Evolutionary conservation across 495 filamentous ascomycete genomes (phyloP), one percentile per base, ranked within the genome.

Genomic region (Penicillium maclennaniae): DNA sequence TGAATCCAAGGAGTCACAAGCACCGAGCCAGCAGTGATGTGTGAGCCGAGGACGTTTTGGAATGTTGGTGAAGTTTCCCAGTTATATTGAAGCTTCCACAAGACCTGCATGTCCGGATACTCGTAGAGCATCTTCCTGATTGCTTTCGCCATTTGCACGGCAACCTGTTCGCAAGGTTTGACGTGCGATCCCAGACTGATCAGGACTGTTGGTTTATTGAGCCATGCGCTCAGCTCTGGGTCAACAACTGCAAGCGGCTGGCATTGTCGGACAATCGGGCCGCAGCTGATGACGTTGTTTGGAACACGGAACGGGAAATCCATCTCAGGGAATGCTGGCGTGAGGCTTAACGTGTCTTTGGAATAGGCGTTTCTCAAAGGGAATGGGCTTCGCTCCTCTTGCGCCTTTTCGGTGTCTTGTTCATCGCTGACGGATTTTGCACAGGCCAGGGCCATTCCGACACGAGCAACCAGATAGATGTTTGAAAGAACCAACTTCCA

Each of bases 171-270:
- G 1, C 69, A 60, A 4, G 54, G 65, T 46, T 71, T 71, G 9
- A 71, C 58, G 47, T 67, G 63, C 0, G 73, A 77, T 0, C 79
- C 79, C 1, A 81, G 70, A 49, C 74, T 79, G 34, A 83, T 68
- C 15, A 83, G 60, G 7, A 83, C 55, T 0, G 77, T 81, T 6
- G 76, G 73, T 3, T 66, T 60, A 3, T 63, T 53, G 15, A 83
- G 65, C 79, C 79, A 83, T 9, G 50, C 37, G 17, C 58, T 59
- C 49, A 83, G 45, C n/a, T 69, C 70, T 0, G 75, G 69, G 44
- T 78, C 72, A 17, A 61, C 49, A 17, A 71, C 61, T 44, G 67
- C 48, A 0, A 76, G 66, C 0, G 72, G 54, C n/a, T 56, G 55
- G 40, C 60, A 58, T 4, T 62, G 60, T 3, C 70, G 67, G 4